Evolutionary conservation across 2,329 filamentous ascomycete species (phyloP), one percentile per base, ranked within the genome.

Genomic region (Diaporthe capsici): DNA sequence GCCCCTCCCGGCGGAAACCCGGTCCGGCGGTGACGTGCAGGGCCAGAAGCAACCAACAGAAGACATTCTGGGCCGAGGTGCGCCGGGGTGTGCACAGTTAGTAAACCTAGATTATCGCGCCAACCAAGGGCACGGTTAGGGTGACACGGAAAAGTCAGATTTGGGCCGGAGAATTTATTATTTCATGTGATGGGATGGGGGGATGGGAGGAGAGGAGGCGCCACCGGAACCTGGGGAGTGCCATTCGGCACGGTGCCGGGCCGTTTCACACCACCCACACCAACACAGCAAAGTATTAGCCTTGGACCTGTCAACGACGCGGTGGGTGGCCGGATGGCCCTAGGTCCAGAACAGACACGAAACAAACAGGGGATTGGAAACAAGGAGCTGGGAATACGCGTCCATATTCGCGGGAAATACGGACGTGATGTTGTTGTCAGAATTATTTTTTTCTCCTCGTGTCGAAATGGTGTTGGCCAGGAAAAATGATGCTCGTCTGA

Each of bases 1-100:
- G 49, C 49, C 65, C 65, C 49, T 70, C 49, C 65, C 49, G 17
- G 49, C 65, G 49, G 65, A 42, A 70, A 42, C 65, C 65, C 65
- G 65, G 65, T 70, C 65, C 65, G 65, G 49, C 34, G 65, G 49
- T 70, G 65, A 55, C 65, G 65, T 70, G 65, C 65, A 70, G 65
- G 65, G 31, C 65, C 65, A 55, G 34, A 70, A 39, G 47, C 49
- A n/a, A 42, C 49, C 28, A 31, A 13, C 55, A 34, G 37, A 55
- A 17, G 47, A 28, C 65, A 37, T 25, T 44, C 39, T 22, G 28
- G 53, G 53, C 65, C 65, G 65, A 53, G 47, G 47, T 49, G 34
- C 10, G 47, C 65, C 47, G 47, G 63, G 65, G 28, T 68, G 47
- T 22, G 13, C 12, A 22, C 15, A 44, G 25, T 63, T 47, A 47